A percentile compares a stretch with the other conserved stretches of the same genome.
Conservation (phyloP, 345 rosid genomes). For the Kernera saxatilis region DNA sequence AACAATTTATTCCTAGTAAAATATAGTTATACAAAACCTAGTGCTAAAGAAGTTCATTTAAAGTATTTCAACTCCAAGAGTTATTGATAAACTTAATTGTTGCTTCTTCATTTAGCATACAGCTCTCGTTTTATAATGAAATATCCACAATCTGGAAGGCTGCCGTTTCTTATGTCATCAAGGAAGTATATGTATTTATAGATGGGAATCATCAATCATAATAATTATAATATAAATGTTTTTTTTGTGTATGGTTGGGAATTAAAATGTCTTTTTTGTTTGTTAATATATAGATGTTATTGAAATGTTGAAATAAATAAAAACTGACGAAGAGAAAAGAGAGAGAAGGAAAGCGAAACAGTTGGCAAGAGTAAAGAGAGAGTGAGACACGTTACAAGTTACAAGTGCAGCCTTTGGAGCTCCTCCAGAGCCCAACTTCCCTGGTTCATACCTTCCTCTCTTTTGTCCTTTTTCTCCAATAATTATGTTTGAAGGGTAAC, state of each 20-base stretch:
- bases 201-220: not conserved
- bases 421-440: conserved; percentile 30
- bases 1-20: not conserved
- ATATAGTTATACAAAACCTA: not conserved
- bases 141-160: not conserved
- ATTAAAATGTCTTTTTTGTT: too few species aligned
- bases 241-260: not conserved
- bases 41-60: not conserved
- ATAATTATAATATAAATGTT: not conserved
- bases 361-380: conserved; percentile 15
- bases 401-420: conserved; percentile 20
- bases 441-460: conserved; percentile 24
- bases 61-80: not conserved
- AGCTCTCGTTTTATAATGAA: not conserved
- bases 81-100: not conserved
- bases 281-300: too few species aligned
- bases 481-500: not conserved
- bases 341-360: not conserved
- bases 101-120: not conserved
- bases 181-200: too few species aligned
- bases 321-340: not conserved
- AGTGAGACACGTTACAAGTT: conserved; percentile 19
- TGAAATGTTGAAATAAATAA: not conserved
- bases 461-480: conserved; percentile 10
- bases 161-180: too few species aligned